Base-by-base conservation (phyloP, 2,329 filamentous ascomycete species). In the Albophoma yamanashiensis region DNA sequence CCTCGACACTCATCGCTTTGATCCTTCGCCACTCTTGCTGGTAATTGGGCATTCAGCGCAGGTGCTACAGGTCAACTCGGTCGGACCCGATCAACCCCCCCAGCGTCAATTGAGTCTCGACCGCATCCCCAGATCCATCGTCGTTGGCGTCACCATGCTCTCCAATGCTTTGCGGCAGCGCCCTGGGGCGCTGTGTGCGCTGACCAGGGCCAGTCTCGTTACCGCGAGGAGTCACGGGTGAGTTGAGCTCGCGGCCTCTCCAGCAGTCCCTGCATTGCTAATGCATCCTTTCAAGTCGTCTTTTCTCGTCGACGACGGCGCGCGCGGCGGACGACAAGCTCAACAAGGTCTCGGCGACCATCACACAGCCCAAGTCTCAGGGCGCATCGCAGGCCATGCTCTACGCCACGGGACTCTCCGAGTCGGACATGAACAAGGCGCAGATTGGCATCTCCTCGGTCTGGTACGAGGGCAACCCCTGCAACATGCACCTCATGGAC, bases 331-430 rank as follows among this genome's bases (percentile, higher is more conserved):
- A 85, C 62, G 77, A 82, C 53, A 75, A 80, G 67, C 84, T 96
- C 74, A 99, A 99, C 82, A 91, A 85, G 74, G 81, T 93, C 72
- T 97, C 92, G 62, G 79, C 85, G 63, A 75, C 80, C 72, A 93
- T 99, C 78, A 99, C 94, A 34, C 92, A 97, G 78, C 93, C 92
- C 72, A 97, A 97, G 79, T 94, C 93, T 40, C 94, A 99, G 79
- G 94, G 94, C 67, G 94, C 95, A 59, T 97, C 94, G 50, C 94
- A 99, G 79, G 94, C 95, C 65, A 99, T 99, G 95, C 82, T 99
- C 60, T 99, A 96, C 80, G 94, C 91, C 66, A 97, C 93, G 1
- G 95, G 95, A 59, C 80, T 99, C 69, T 85, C 79, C 50, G 90
- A 96, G 71, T 82, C 83, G 60, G 92, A 96, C 75, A 90, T 97